Conservation (phyloP, 352 stramenopile genomes). For the Pythium inflatum region DNA sequence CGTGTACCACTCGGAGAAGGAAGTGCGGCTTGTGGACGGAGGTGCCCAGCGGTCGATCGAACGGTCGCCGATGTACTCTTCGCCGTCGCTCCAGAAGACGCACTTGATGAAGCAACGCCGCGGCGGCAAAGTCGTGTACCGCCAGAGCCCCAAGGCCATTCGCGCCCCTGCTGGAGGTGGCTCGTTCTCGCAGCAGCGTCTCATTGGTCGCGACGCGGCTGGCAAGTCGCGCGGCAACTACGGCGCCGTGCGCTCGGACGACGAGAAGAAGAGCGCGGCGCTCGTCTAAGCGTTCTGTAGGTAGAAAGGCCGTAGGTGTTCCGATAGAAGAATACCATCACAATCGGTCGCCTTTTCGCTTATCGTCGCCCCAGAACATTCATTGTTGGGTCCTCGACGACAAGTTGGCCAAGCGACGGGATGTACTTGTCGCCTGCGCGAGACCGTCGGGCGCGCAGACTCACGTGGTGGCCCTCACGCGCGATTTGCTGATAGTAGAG, state of each 20-base stretch:
- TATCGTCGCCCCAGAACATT: constrained; percentile 21
- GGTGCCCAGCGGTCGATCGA: constrained; percentile 56
- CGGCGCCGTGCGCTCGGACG: constrained; percentile 44
- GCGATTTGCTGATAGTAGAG: constrained; percentile 52
- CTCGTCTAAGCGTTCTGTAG: constrained; percentile 21
- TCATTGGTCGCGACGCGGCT: constrained; percentile 52
- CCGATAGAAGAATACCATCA: no score
- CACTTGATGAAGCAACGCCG: constrained; percentile 78
- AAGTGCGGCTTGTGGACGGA: constrained; percentile 60
- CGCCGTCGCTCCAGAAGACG: constrained; percentile 81
- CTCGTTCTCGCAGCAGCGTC: constrained; percentile 50
- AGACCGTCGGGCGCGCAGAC: constrained; percentile 44
- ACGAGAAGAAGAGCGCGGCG: constrained; percentile 22
- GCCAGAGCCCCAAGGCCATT: constrained; percentile 75
- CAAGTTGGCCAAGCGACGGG: constrained; percentile 48
- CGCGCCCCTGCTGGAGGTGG: constrained; percentile 48
- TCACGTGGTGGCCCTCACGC: constrained; percentile 52
- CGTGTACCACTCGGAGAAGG: constrained; percentile 89
- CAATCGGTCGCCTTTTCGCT: no score
- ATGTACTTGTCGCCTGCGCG: constrained; percentile 50
- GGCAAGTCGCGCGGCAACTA: constrained; percentile 52
- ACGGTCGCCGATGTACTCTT: constrained; percentile 88
- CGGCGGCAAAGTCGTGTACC: constrained; percentile 81
- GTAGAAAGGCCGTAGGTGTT: no score
- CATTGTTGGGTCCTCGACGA: constrained; percentile 26